Evolutionary conservation across 257 asterid genomes (phyloP), one percentile per base, ranked within the genome.

Genomic region (Echites panduratus): DNA sequence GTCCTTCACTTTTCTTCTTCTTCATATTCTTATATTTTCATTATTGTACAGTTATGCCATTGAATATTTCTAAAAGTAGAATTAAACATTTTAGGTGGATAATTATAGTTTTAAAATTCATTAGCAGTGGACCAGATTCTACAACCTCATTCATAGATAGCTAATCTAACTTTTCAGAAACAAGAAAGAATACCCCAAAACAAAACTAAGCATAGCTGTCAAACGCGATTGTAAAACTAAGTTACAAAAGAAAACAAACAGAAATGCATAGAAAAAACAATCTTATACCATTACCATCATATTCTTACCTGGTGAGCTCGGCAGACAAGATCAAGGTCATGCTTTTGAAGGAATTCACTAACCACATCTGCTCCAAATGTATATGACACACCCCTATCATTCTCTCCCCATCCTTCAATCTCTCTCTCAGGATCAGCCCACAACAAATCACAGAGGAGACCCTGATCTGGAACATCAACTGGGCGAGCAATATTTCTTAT

Each of bases 361-460:
- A 77, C 77, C 26, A 71, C 48, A 59, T 77, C 81, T 22, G 77
- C 74, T 65, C 81, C 81, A 72, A 77, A 77, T 1, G 81, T 77
- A 45, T 47, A 77, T 1, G 81, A 77, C 27, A 77, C 81, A 47
- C 81, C 81, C 1, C 81, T 72, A 52, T 77, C 81, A 72, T 77
- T 77, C 68, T 77, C 81, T 40, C 81, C 81, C 81, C 81, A 77
- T 66, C 81, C 81, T 22, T 45, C 63, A 13, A 44, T 27, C 20
- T 77, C 81, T 59, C 19, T 77, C 0, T 77, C 81, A n/a, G 81
- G 81, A 56, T 77, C 81, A 66, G 81, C 81, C 81, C 81, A 77
- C 47, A 77, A 69, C 12, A 77, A 66, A 53, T 77, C 81, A 38
- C 77, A 77, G 19, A 77, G 54, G 29, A 77, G 81, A 5, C 81